Percentiles rank a stretch among this genome's conserved stretches.
These are phyloP conservation scores for Apiospora koreana DNA, from an alignment of 2,329 filamentous ascomycete species.

Conservation along the genomic window DNA sequence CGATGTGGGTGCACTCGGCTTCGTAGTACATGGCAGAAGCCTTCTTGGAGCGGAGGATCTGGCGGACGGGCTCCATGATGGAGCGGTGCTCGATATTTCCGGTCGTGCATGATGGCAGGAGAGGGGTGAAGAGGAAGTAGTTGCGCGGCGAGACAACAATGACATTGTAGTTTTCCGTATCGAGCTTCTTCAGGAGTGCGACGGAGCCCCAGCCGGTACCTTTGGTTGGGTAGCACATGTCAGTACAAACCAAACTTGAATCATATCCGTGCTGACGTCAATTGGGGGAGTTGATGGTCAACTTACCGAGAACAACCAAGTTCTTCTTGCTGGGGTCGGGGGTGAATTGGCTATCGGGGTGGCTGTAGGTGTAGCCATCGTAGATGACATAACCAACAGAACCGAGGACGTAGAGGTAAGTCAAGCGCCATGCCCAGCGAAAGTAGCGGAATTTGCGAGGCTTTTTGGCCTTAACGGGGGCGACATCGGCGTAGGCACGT, in stretches of 20 bases:
- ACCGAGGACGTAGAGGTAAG: conserved; percentile 73
- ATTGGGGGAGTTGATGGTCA: background rate
- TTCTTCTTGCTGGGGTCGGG: conserved; percentile 94
- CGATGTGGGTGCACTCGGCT: conserved; percentile 93
- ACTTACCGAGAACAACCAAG: conserved; percentile 85
- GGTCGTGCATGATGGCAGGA: conserved; percentile 95
- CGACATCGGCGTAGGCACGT: conserved; percentile 52
- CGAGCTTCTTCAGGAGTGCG: conserved; percentile 95
- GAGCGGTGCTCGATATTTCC: conserved; percentile 98
- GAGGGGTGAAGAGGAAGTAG: conserved; percentile 99
- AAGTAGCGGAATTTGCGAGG: conserved; percentile 68
- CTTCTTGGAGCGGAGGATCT: conserved; percentile 94
- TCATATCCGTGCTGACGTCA: conserved; percentile 8
- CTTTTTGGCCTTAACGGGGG: conserved; percentile 48
- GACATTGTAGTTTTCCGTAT: conserved; percentile 99
- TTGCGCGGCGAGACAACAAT: conserved; percentile 96
- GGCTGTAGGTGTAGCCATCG: conserved; percentile 77
- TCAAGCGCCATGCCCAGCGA: conserved; percentile 80
- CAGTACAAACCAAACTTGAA: conserved; percentile 19
- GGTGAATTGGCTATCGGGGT: conserved; percentile 76
- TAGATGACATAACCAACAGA: conserved; percentile 74
- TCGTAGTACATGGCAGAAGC: conserved; percentile 95
- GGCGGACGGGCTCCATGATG: conserved; percentile 98
- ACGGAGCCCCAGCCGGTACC: conserved; percentile 96
- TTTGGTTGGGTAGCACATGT: conserved; percentile 38